Evolutionary conservation across 2,329 filamentous ascomycete genomes (phyloP), one percentile per base, ranked within the genome.

Genomic region (Pseudogymnoascus sp.): DNA sequence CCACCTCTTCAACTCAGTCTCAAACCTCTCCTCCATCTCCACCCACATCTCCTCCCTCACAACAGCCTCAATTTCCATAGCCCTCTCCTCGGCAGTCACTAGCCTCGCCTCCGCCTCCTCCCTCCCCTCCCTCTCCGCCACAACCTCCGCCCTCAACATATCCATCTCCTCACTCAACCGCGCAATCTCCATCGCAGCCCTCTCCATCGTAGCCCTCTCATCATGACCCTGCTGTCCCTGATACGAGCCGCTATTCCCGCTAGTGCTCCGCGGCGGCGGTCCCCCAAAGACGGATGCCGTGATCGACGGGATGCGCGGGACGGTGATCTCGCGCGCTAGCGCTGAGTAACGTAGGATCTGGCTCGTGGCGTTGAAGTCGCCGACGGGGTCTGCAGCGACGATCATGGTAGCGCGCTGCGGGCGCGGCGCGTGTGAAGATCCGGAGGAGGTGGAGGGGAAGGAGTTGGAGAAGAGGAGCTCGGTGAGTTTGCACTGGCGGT

Each of bases 311-410:
- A 96, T 85, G 4, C 93, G 88, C 5, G 93, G 92, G 1, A 97
- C 91, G 0, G 93, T 96, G 9, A 97, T 90, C 76, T 97, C 93
- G 18, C 92, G 86, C 0, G 95, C 95, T 3, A 99, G 82, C 0
- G 95, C 93, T 21, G 91, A 95, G 77, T 99, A 99, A 16, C 93
- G 88, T 1, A 99, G 80, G 65, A 99, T 97, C 72, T 97, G 95
- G 4, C 91, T 96, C 0, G 95, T 99, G 11, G 95, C 92, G 72
- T 97, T 97, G 79, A 93, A 97, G 75, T 99, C 95, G 38, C 95
- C 93, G 11, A 90, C 77, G 0, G 95, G 91, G 71, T 99, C 93
- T 2, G 93, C 95, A 0, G 93, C 96, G 14, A 97, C 93, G 63
- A 99, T 89, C 93, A 99, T 97, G 70, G 96, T 86, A 1, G 88